Conservation (phyloP, 495 filamentous ascomycete species). For the Paragyromitra xinjiangensis region DNA sequence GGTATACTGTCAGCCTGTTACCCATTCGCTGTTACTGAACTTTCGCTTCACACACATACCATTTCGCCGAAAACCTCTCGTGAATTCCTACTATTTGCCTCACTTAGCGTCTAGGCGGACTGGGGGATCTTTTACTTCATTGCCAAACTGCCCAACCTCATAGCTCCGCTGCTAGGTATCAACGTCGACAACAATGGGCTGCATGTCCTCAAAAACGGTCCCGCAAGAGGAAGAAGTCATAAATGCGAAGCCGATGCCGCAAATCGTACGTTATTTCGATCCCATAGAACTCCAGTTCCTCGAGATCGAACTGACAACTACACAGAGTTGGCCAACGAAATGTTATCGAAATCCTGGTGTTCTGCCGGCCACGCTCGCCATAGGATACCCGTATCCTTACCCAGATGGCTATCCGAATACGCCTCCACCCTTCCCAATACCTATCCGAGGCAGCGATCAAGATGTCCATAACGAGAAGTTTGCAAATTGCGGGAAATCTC, state of each 20-base stretch:
- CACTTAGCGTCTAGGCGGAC: background rate
- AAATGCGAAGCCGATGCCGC: conserved; percentile 48
- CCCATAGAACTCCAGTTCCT: conserved; percentile 52
- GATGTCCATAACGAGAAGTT: conserved; percentile 29
- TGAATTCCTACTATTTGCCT: background rate
- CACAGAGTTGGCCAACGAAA: conserved; percentile 56
- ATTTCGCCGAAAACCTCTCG: background rate
- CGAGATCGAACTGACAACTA: conserved; percentile 50
- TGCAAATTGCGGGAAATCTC: conserved; percentile 31
- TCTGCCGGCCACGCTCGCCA: conserved; percentile 47
- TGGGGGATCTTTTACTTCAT: background rate
- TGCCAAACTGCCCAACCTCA: background rate
- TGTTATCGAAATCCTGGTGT: conserved; percentile 52
- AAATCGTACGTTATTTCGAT: conserved; percentile 53
- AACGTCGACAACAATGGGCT: conserved; percentile 36
- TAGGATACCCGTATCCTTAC: conserved; percentile 55
- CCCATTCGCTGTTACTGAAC: background rate
- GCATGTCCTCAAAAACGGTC: conserved; percentile 49
- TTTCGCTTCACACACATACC: background rate
- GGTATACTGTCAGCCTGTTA: background rate
- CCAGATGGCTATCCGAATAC: conserved; percentile 53
- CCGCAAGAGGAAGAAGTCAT: conserved; percentile 42
- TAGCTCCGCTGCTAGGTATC: background rate
- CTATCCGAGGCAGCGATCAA: conserved; percentile 3
- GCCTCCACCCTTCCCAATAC: conserved; percentile 46